These are phyloP conservation scores for Tetragonia tetragonoides DNA, from an alignment of 148 eudicot species.

Conservation along the genomic window DNA sequence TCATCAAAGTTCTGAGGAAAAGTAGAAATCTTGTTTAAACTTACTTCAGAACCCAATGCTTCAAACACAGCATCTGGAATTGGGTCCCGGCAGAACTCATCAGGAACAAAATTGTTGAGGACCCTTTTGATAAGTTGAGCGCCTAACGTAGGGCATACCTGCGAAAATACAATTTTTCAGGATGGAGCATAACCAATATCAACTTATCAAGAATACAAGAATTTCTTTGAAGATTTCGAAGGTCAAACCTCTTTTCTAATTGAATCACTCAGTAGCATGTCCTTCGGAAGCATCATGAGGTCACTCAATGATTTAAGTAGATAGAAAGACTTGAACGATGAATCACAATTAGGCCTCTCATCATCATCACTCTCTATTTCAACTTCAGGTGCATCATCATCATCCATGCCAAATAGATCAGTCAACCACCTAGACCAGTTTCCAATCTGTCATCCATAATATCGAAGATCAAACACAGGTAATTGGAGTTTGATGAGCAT, in stretches of 20 bases:
- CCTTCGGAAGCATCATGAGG: slow-evolving; percentile 99
- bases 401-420: slow-evolving; percentile 77
- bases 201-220: neutral
- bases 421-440: slow-evolving; percentile 93
- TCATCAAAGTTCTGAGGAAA: neutral
- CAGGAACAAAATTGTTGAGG: slow-evolving; percentile 72
- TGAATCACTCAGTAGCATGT: slow-evolving; percentile 69
- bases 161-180: neutral
- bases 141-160: slow-evolving; percentile 90
- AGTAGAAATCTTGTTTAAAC: slow-evolving; percentile 8
- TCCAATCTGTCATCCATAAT: slow-evolving; percentile 63
- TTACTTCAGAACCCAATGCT: slow-evolving; percentile 69
- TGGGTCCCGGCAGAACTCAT: slow-evolving; percentile 84
- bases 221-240: neutral
- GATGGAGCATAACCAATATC: neutral
- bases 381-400: slow-evolving; percentile 54
- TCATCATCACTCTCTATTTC: slow-evolving; percentile 30
- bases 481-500: too few relatives aligned
- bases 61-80: slow-evolving; percentile 67
- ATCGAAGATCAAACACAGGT: neutral
- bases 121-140: slow-evolving; percentile 63
- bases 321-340: slow-evolving; percentile 63
- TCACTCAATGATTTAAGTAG: slow-evolving; percentile 85
- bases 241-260: slow-evolving; percentile 71
- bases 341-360: slow-evolving; percentile 25